A percentile compares a stretch with the other conserved stretches of the same genome.
Conservation (phyloP, 2,329 filamentous ascomycete species). For the Colletotrichum sp. region DNA sequence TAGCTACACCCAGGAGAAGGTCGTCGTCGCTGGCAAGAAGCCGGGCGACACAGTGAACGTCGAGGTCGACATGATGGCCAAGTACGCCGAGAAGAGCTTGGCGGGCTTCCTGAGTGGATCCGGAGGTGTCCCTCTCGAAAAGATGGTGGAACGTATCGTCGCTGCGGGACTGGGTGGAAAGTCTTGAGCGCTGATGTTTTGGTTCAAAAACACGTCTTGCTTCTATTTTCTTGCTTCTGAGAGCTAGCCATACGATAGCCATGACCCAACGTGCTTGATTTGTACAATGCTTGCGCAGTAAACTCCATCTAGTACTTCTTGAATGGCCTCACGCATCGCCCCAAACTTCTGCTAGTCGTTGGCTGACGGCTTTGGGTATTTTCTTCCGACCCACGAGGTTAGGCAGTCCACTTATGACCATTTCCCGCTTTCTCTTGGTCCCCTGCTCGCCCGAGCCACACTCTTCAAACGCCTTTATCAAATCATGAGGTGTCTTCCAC, state of each 20-base stretch:
- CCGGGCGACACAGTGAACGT: conserved; percentile 85
- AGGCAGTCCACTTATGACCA: conserved; percentile 64
- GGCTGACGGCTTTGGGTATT: conserved; percentile 68
- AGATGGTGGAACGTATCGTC: conserved; percentile 76
- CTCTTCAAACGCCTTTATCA: conserved; percentile 72
- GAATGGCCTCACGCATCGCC: conserved; percentile 46
- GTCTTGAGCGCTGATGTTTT: neutral
- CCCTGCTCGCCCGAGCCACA: conserved; percentile 55
- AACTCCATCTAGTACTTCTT: neutral
- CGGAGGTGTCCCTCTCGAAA: conserved; percentile 66
- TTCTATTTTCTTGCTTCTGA: neutral
- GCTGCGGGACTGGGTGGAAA: conserved; percentile 63
- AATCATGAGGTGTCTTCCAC: conserved; percentile 77
- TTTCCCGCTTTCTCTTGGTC: conserved; percentile 61
- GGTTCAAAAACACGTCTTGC: neutral
- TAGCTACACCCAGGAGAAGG: conserved; percentile 91
- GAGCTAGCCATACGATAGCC: neutral
- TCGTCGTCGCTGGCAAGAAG: conserved; percentile 81
- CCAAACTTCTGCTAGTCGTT: conserved; percentile 77
- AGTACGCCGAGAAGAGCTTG: conserved; percentile 90
- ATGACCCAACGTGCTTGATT: neutral
- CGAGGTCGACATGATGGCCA: conserved; percentile 88
- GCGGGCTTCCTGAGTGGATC: conserved; percentile 74
- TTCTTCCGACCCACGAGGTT: conserved; percentile 71
- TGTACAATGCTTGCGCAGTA: neutral